phyloP scores from a whole-genome alignment of 2,329 filamentous ascomycete species.

The Colletotrichum sp. region DNA sequence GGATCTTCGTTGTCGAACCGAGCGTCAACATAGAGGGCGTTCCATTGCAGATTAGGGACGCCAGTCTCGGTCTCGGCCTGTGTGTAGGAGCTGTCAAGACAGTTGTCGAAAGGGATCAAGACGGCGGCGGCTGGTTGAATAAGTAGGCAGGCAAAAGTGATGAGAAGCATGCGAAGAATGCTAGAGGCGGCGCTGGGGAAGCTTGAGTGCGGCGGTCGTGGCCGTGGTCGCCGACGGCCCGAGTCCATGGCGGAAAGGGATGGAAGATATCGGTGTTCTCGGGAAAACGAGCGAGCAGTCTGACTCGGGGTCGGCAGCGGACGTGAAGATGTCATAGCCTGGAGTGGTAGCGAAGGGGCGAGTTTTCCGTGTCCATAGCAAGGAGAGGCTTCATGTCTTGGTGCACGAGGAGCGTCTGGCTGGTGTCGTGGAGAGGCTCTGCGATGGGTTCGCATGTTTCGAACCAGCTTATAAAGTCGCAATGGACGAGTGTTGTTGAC shows the following conservation, averaged over 20 bases:
- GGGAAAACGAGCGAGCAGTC: conserved; percentile 3
- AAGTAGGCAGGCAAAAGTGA: conserved; percentile 43
- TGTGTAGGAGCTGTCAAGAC: conserved; percentile 68
- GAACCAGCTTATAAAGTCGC: not conserved
- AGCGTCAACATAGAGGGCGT: conserved; percentile 76
- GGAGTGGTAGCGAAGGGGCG: conserved; percentile 14
- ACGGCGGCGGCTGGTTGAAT: conserved; percentile 61
- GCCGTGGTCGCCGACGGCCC: not conserved
- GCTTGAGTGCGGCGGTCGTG: not conserved
- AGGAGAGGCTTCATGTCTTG: conserved; percentile 15
- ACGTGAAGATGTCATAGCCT: conserved; percentile 15
- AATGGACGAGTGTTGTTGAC: not conserved
- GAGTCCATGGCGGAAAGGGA: not conserved
- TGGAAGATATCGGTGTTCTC: not conserved
- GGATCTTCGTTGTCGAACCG: conserved; percentile 68
- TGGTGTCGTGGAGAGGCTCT: conserved; percentile 1
- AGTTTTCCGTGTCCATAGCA: conserved; percentile 15
- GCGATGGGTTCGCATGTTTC: conserved; percentile 20
- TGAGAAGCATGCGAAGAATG: conserved; percentile 30
- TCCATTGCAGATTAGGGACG: conserved; percentile 72
- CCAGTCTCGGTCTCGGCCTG: conserved; percentile 31
- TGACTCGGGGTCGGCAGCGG: not conserved
- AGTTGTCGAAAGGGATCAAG: conserved; percentile 83
- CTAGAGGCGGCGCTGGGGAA: not conserved
- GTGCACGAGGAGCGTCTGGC: not conserved